Base-by-base conservation (phyloP, 768 basidiomycete species). In the Psilocybe cubensis region DNA sequence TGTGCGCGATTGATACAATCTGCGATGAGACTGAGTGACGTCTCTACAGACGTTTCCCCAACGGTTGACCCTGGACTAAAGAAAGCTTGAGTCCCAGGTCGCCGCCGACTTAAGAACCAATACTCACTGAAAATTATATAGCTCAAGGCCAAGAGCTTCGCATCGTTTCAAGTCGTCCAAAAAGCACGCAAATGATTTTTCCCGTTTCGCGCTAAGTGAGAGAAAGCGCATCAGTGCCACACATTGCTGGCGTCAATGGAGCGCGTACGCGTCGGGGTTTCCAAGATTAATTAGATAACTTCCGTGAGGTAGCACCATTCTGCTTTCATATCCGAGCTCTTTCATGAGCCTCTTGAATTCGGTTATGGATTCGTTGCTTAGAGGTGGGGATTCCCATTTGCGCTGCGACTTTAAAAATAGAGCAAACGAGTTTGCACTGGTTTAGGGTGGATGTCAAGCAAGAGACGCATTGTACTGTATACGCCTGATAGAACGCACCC, bases 81-180 rank as follows among this genome's bases (percentile, higher is more conserved):
- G 38, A 45, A 40, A 28, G 54, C n/a, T n/a, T n/a, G 14, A 21
- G 14, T 8, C 31, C 14, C 31, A 9, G 31, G 14, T 14, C 31
- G 31, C 3, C 0, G 4, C 3, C 27, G 20, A 47, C 21, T n/a
- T n/a, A n/a, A n/a, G n/a, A 17, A 21, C 24, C 24, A 40, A 29
- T n/a, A 79, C 90, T 38, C 54, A 93, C 93, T 95, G 93, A 68
- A 94, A 92, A 66, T 95, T 94, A 70, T 91, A 94, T 4, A 88
- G 68, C 52, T 76, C 73, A 18, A 95, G 76, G 0, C 88, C 92
- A 17, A 96, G 81, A 57, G 79, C 79, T 63, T 93, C 89, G 64
- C 92, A 93, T 47, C 94, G 76, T 66, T 80, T 79, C 23, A 95
- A 73, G 56, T 96, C 94, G 55, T 95, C 94, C 7, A 93, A 63